These are phyloP conservation scores for Fusarium camptoceras DNA, from an alignment of 2,329 filamentous ascomycete species.

Conservation along the genomic window DNA sequence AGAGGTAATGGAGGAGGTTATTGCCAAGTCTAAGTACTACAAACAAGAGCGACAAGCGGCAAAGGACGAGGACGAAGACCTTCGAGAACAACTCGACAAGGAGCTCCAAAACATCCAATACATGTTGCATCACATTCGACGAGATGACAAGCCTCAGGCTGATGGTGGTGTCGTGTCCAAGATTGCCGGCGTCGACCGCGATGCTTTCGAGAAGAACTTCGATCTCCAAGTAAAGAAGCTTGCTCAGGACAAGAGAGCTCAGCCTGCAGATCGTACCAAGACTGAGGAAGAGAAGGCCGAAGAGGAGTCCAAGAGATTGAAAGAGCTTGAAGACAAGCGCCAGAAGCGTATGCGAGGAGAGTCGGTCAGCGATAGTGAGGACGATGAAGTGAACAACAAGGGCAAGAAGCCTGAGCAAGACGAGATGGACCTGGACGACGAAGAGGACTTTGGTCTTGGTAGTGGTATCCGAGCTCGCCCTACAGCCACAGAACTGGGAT, in stretches of 20 bases:
- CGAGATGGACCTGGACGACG: constrained; percentile 54
- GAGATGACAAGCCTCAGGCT: constrained; percentile 53
- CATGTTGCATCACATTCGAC: constrained; percentile 68
- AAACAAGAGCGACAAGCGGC: constrained; percentile 93
- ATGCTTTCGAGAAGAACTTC: constrained; percentile 85
- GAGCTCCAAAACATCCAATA: constrained; percentile 81
- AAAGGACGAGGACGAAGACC: constrained; percentile 93
- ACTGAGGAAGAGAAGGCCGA: constrained; percentile 87
- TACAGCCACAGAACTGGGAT: constrained; percentile 72
- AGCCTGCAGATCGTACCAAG: constrained; percentile 88
- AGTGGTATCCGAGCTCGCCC: constrained; percentile 67
- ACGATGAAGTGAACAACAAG: constrained; percentile 59
- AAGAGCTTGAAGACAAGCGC: constrained; percentile 84
- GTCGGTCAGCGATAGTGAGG: constrained; percentile 73
- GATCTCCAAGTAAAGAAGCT: constrained; percentile 85
- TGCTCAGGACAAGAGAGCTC: constrained; percentile 84
- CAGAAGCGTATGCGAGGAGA: constrained; percentile 89
- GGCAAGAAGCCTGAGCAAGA: constrained; percentile 53
- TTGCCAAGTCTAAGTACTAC: constrained; percentile 95
- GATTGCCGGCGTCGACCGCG: constrained; percentile 69
- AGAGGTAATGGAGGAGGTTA: constrained; percentile 97
- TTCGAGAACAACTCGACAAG: constrained; percentile 86
- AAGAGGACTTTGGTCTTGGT: constrained; percentile 71
- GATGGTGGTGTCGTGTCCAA: constrained; percentile 42
- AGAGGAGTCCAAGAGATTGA: constrained; percentile 80